A percentile compares a stretch with the other conserved stretches of the same genome.
phyloP scores from a whole-genome alignment of 2,329 filamentous ascomycete genomes.

The Diaporthe velutina region DNA sequence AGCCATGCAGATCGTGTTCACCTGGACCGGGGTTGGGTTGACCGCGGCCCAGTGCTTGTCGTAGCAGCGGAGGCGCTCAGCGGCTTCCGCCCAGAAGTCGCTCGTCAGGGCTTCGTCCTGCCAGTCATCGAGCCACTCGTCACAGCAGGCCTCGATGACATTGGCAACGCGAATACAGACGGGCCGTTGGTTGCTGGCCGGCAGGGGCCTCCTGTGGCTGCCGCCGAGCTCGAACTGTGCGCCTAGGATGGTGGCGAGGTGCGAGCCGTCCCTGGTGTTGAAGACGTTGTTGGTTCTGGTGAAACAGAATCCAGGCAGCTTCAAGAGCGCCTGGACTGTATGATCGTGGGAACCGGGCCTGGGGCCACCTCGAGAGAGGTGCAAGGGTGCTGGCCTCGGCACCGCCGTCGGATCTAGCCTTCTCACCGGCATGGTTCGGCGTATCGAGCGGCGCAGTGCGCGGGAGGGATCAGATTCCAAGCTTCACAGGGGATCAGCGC shows the following conservation, averaged over 20 bases:
- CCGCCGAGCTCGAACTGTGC: slow-evolving; percentile 2
- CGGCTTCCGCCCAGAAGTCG: slow-evolving; percentile 28
- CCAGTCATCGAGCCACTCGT: slow-evolving; percentile 38
- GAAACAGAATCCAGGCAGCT: slow-evolving; percentile 35
- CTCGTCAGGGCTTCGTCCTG: slow-evolving; percentile 27
- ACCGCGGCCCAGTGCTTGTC: slow-evolving; percentile 17
- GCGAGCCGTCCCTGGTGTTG: not conserved
- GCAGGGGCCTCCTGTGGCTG: not conserved
- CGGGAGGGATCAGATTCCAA: not conserved
- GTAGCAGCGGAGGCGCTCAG: slow-evolving; percentile 22
- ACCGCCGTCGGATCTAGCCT: not conserved
- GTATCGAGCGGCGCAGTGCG: slow-evolving; percentile 11
- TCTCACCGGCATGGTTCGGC: not conserved
- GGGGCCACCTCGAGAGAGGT: not conserved
- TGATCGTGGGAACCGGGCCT: slow-evolving; percentile 10
- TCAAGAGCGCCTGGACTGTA: slow-evolving; percentile 27
- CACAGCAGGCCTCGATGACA: slow-evolving; percentile 35
- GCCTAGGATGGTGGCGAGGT: slow-evolving; percentile 26
- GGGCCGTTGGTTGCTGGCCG: slow-evolving; percentile 20
- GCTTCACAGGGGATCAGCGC: not conserved
- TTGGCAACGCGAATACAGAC: slow-evolving; percentile 31
- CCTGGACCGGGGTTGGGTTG: slow-evolving; percentile 11
- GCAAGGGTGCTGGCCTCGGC: not conserved
- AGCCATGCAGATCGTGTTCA: slow-evolving; percentile 33
- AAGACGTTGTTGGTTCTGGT: not conserved